Base-by-base conservation (phyloP, 202 grass and related monocot genomes). In the Saccharum hybrid region DNA sequence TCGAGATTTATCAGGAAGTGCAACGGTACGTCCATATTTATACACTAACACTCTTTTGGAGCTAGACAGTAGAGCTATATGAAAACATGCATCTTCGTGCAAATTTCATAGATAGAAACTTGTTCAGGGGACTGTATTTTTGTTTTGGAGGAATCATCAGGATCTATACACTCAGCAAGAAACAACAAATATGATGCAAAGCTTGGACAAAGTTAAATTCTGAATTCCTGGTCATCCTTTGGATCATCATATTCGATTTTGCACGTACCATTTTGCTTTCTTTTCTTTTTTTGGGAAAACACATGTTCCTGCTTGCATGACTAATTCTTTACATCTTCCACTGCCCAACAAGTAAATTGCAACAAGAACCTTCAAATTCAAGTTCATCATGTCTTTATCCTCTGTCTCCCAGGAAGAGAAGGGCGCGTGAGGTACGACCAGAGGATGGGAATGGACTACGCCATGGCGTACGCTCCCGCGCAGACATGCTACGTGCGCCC, bases 401-500 rank as follows among this genome's bases (percentile, higher is more conserved):
- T 0, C 4, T 3, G 0, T 19, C 49, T 15, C 0, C 11, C 16
- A 76, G 74, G 54, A 37, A 21, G 74, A 8, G 1, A 26, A 26
- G n/a, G 54, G 6, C 74, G 54, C 11, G 12, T 41, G 11, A 76
- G 46, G 46, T 74, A 60, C 73, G 80, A 78, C 7, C 70, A 66
- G 14, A 82, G 68, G 66, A n/a, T 71, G 68, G 77, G 67, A 56
- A n/a, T 75, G 69, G 78, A 63, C 39, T 85, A 89, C 28, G 80
- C 80, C 52, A 82, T 72, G 66, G 68, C 89, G 7, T 90, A 97
- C 81, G 71, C 87, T 65, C 52, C 41, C 8, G 74, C 73, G 57
- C 77, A 51, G 65, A 94, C 80, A 68, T 89, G 73, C 87, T 90
- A 92, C 12, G 36, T 82, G 23, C 77, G 77, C 38, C 69, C 89